These are phyloP conservation scores for Solanum lignicaule DNA, from an alignment of 257 asterid genomes.

Conservation along the genomic window DNA sequence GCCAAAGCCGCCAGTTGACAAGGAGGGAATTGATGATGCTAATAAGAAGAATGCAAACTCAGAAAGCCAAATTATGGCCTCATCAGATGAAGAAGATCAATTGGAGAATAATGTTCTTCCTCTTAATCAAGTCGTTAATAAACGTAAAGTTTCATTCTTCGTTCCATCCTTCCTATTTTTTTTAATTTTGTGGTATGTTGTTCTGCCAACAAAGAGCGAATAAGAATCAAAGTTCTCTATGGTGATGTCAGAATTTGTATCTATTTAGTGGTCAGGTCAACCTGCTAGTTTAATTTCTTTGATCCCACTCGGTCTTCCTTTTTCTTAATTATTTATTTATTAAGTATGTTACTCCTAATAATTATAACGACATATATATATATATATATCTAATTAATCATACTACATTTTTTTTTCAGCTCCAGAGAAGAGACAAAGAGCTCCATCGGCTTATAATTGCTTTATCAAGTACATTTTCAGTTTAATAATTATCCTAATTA, in stretches of 20 bases:
- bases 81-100: slow-evolving; percentile 39
- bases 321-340: no score
- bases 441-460: slow-evolving; percentile 72
- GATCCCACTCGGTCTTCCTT: no score
- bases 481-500: not conserved
- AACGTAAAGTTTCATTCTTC: slow-evolving; percentile 27
- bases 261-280: no score
- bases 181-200: no score
- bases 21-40: slow-evolving; percentile 10
- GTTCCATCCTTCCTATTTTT: no score
- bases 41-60: slow-evolving; percentile 1
- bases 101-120: slow-evolving; percentile 14
- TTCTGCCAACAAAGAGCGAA: no score
- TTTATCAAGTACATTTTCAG: slow-evolving; percentile 50
- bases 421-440: slow-evolving; percentile 62
- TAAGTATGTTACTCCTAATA: no score
- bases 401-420: slow-evolving; percentile 25
- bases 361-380: no score
- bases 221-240: no score
- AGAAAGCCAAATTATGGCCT: slow-evolving; percentile 9
- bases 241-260: no score
- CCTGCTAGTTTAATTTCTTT: no score
- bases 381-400: not conserved
- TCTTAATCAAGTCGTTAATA: slow-evolving; percentile 25
- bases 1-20: slow-evolving; percentile 11